A percentile compares a stretch with the other conserved stretches of the same genome.
phyloP scores from a whole-genome alignment of 1,139 yeast species.

The Saccharomyces hybrid region DNA sequence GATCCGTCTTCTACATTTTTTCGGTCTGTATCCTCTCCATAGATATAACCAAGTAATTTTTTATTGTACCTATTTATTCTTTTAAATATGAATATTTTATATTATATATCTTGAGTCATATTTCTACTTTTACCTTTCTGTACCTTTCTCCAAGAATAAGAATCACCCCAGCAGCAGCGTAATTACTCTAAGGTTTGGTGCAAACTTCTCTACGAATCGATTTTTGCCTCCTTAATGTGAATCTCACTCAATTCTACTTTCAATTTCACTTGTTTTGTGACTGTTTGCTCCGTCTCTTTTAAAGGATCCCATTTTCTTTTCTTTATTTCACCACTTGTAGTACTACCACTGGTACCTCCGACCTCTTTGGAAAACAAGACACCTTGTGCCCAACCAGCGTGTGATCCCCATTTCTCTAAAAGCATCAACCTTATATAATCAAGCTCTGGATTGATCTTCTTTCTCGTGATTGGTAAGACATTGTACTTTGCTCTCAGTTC shows the following conservation, averaged over 20 bases:
- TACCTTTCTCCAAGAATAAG: neutral
- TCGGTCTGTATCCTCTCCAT: neutral
- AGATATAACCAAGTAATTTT: constrained; percentile 4
- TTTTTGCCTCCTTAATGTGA: constrained; percentile 22
- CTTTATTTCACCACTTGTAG: constrained; percentile 22
- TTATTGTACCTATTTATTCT: neutral
- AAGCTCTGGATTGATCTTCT: constrained; percentile 51
- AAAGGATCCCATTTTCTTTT: constrained; percentile 15
- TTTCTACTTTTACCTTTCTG: neutral
- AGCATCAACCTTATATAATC: constrained; percentile 50
- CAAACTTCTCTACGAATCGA: constrained; percentile 9
- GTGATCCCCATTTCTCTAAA: constrained; percentile 68
- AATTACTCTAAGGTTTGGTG: neutral
- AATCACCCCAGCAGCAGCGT: neutral
- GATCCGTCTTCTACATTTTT: too few species aligned
- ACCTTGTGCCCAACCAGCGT: constrained; percentile 98
- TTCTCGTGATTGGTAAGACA: constrained; percentile 32
- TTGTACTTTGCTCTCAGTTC: constrained; percentile 28
- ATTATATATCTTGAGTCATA: neutral
- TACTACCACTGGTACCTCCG: constrained; percentile 44
- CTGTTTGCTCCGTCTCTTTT: neutral
- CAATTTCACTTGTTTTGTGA: neutral
- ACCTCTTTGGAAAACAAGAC: constrained; percentile 84
- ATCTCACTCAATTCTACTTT: neutral
- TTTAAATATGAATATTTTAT: neutral